Percentiles rank a stretch among this genome's conserved stretches.
Conservation (phyloP, 208 protist genomes). For the Acanthamoeba castellanii region DNA sequence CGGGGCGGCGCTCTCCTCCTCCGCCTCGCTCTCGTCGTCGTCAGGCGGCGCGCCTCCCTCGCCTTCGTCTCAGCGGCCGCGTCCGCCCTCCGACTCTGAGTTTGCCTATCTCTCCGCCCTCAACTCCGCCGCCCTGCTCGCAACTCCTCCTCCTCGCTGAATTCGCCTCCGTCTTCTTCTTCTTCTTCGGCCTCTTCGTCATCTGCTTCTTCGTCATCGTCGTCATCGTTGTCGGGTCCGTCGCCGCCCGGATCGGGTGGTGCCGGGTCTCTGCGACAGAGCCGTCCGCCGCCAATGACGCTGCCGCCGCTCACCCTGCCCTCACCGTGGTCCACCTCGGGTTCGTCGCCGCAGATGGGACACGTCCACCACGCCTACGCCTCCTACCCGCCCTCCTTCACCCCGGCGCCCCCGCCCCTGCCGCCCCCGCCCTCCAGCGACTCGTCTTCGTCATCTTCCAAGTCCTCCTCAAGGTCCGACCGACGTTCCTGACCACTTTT, state of each 20-base stretch:
- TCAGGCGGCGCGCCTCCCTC: not conserved
- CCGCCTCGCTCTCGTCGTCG: not conserved
- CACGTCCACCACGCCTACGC: no score
- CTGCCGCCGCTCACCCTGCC: not conserved
- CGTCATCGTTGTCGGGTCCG: not conserved
- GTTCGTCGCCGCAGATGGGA: not conserved
- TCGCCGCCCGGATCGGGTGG: conserved; percentile 6
- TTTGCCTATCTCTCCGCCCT: not conserved
- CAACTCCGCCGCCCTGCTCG: not conserved
- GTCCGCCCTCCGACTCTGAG: not conserved
- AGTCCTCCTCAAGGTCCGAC: not conserved
- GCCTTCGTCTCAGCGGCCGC: not conserved
- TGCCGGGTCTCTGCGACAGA: not conserved
- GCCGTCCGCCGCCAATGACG: not conserved
- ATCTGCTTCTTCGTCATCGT: not conserved
- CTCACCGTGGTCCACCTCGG: not conserved
- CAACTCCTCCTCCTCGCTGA: not conserved
- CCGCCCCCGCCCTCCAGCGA: not conserved
- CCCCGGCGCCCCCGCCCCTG: not conserved
- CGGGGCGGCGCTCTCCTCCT: not conserved
- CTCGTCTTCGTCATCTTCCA: not conserved
- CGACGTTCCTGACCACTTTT: not conserved
- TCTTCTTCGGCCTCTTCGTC: not conserved
- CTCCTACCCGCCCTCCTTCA: not conserved
- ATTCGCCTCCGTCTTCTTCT: not conserved